Evolutionary conservation across 148 eudicot genomes (phyloP).

Genomic region (Silene latifolia): DNA sequence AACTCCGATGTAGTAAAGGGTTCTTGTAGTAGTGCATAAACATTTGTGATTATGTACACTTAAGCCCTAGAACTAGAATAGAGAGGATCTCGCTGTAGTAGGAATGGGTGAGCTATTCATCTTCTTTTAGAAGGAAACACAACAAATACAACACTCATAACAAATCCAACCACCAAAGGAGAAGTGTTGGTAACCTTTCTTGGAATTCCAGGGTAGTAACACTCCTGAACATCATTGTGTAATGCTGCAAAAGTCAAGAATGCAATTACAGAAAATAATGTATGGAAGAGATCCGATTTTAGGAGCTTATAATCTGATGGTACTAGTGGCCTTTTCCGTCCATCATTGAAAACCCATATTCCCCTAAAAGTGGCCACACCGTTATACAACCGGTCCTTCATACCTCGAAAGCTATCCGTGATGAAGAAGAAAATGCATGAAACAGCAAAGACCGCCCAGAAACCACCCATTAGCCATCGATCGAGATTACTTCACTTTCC

Average conservation of each 20-base stretch:
- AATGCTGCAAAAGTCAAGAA: conserved; percentile 49
- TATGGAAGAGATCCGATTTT: conserved; percentile 53
- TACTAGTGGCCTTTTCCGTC: conserved; percentile 32
- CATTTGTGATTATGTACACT: too few relatives aligned
- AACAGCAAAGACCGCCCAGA: conserved; percentile 40
- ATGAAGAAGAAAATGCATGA: conserved; percentile 56
- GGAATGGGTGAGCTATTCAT: conserved; percentile 64
- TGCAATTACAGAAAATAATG: conserved; percentile 42
- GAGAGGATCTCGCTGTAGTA: conserved; percentile 44
- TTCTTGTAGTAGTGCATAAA: too few relatives aligned
- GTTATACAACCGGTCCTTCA: conserved; percentile 46
- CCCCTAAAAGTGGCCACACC: conserved; percentile 55
- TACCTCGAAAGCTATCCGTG: conserved; percentile 53
- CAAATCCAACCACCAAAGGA: conserved; percentile 58
- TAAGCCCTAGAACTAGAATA: conserved; percentile 10
- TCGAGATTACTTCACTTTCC: conserved; percentile 46
- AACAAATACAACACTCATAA: conserved; percentile 48
- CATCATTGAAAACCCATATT: conserved; percentile 51
- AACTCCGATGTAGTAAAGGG: too few relatives aligned
- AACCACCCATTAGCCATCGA: conserved; percentile 49
- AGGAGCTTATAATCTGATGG: conserved; percentile 48
- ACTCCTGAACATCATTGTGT: conserved; percentile 42
- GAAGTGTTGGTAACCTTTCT: conserved; percentile 45
- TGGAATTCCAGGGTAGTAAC: conserved; percentile 43
- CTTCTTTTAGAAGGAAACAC: conserved; percentile 54